A percentile compares a stretch with the other conserved stretches of the same genome.
phyloP scores from a whole-genome alignment of 2,329 filamentous ascomycete genomes.

The Pyricularia sp. region DNA sequence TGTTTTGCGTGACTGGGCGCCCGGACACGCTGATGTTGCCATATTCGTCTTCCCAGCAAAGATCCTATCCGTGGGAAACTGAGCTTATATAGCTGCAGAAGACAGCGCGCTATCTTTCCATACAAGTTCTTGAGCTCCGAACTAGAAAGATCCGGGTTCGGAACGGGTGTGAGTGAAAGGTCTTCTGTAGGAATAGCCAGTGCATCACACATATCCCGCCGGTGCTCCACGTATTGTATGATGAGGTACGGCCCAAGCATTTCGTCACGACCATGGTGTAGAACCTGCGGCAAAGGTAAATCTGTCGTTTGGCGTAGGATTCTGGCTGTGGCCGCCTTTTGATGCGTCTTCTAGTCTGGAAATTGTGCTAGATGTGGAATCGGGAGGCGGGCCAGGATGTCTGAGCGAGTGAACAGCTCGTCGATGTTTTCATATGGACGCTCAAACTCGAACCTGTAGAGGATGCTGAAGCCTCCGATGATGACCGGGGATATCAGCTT shows the following conservation, averaged over 20 bases:
- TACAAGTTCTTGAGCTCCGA: background rate
- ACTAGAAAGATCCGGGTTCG: background rate
- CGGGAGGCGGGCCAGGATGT: background rate
- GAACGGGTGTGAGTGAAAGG: background rate
- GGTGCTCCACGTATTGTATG: constrained; percentile 19
- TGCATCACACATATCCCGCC: background rate
- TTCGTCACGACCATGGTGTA: constrained; percentile 16
- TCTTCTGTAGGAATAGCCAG: background rate
- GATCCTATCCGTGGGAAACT: background rate
- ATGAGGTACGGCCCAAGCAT: constrained; percentile 24
- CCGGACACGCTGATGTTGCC: background rate
- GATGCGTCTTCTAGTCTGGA: constrained; percentile 21
- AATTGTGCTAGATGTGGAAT: constrained; percentile 9
- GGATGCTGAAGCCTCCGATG: background rate
- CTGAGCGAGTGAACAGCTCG: background rate
- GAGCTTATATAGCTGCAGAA: background rate
- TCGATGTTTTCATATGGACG: background rate
- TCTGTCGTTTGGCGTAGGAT: constrained; percentile 19
- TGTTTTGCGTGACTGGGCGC: background rate
- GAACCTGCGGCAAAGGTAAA: constrained; percentile 20
- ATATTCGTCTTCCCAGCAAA: background rate
- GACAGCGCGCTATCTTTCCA: background rate
- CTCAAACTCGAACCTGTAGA: background rate
- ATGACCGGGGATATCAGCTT: background rate
- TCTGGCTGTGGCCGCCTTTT: constrained; percentile 22